Conservation (phyloP, 495 filamentous ascomycete genomes). For the Stereocaulon alpinum region DNA sequence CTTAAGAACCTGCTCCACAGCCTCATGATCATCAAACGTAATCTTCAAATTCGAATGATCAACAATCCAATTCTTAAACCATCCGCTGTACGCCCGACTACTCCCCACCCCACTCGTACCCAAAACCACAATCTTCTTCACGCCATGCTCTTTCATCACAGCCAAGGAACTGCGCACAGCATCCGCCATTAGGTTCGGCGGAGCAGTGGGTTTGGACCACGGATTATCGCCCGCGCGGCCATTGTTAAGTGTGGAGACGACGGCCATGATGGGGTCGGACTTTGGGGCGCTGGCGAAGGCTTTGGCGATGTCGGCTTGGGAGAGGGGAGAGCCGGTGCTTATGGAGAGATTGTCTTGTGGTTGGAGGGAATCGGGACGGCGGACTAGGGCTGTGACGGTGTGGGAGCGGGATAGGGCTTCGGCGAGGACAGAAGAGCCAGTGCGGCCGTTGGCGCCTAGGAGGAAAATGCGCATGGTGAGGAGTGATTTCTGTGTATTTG, state of each 20-base stretch:
- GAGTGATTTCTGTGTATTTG: not conserved
- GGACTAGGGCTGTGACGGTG: constrained; percentile 34
- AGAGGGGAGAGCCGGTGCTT: constrained; percentile 32
- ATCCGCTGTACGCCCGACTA: constrained; percentile 26
- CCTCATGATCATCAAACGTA: constrained; percentile 28
- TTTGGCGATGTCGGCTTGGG: constrained; percentile 27
- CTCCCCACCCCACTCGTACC: constrained; percentile 31
- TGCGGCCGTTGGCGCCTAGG: constrained; percentile 36
- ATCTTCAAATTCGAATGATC: constrained; percentile 25
- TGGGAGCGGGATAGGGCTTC: constrained; percentile 33
- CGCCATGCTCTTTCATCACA: constrained; percentile 30
- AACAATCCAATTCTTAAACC: constrained; percentile 29
- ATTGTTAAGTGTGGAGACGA: constrained; percentile 10
- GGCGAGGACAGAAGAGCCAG: constrained; percentile 32
- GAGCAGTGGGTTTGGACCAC: constrained; percentile 9
- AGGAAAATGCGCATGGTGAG: constrained; percentile 34
- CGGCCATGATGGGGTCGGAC: constrained; percentile 9
- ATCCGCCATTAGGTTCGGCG: constrained; percentile 18
- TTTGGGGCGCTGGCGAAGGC: constrained; percentile 22
- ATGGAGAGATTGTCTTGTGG: constrained; percentile 24
- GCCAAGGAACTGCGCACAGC: constrained; percentile 26
- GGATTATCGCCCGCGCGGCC: constrained; percentile 11
- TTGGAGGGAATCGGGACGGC: constrained; percentile 24
- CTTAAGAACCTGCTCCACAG: constrained; percentile 6
- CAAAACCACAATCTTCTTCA: constrained; percentile 31